Base-by-base conservation (phyloP, 2,329 filamentous ascomycete species). In the Aureobasidium leucospermi region DNA sequence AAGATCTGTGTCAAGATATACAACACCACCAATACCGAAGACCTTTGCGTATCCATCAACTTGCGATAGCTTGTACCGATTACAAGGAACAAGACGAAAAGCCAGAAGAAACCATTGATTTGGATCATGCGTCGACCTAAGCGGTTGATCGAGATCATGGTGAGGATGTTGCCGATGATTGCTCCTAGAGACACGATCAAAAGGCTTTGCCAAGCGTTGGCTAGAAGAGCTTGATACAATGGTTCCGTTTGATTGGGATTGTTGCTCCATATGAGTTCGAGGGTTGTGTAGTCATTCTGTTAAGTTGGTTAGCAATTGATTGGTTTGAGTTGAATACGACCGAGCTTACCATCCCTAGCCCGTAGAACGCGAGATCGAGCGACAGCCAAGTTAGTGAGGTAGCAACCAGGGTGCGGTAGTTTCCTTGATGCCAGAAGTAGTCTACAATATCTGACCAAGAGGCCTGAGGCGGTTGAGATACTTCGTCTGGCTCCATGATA, bases 1-100 rank as follows among this genome's bases (percentile, higher is more conserved):
- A 77, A 64, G 2, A 75, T 67, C 59, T 79, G 76, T 4, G 72
- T 78, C 49, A 79, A 55, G 19, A 77, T 70, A 63, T 77, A 79
- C 29, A 79, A 65, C 1, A 70, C 64, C 0, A 79, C 72, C 2
- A 75, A 69, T 1, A 68, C 67, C 3, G 15, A 64, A 62, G 10
- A 73, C 67, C 15, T 52, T 23, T 1, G 70, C 70, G 23, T 69
- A 67, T 11, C 69, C 62, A 29, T 74, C 73, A 46, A 73, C 61
- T 15, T 71, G 29, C 75, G 69, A 63, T 77, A 78, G 63, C 75
- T 71, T 36, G 68, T 71, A 3, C 75, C 76, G 4, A 77, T 68
- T 9, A 72, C 69, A 58, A 78, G 73, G 47, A 79, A 76, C 11
- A 77, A 67, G 2, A 69, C 68, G 0, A 75, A 72, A 1, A 79